Percentiles rank a stretch among this genome's conserved stretches.
Conservation (phyloP, 169 alveolate genomes). For the Plasmodium gonderi region DNA sequence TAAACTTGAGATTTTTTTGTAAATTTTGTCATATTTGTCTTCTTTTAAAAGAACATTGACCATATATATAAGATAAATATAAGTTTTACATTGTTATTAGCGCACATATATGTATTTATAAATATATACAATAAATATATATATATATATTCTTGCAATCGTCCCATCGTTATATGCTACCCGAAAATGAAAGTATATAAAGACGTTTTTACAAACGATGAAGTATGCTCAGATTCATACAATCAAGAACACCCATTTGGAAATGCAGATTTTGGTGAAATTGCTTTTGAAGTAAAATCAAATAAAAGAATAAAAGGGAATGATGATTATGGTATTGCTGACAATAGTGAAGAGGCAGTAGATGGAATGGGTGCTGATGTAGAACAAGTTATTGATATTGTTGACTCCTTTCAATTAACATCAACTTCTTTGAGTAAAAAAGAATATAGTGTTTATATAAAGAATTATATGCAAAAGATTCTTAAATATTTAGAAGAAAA, state of each 20-base stretch:
- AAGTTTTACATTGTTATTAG: not conserved
- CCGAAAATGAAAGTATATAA: slow-evolving; percentile 89
- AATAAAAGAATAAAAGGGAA: slow-evolving; percentile 89
- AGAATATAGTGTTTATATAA: slow-evolving; percentile 92
- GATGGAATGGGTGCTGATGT: slow-evolving; percentile 87
- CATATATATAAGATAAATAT: not conserved
- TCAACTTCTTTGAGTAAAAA: slow-evolving; percentile 93
- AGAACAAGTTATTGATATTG: slow-evolving; percentile 92
- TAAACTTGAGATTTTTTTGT: slow-evolving; percentile 1
- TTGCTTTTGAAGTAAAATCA: slow-evolving; percentile 92
- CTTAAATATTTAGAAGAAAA: slow-evolving; percentile 88
- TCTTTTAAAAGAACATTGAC: not conserved
- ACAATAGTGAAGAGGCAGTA: slow-evolving; percentile 91
- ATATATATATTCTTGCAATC: not conserved
- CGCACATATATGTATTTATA: not conserved
- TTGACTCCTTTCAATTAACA: slow-evolving; percentile 92
- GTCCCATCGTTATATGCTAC: not conserved
- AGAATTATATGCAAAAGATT: slow-evolving; percentile 91
- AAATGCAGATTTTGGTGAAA: slow-evolving; percentile 84
- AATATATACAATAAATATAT: not conserved
- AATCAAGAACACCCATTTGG: slow-evolving; percentile 90
- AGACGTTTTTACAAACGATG: slow-evolving; percentile 92
- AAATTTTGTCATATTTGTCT: slow-evolving; percentile 3
- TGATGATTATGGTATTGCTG: slow-evolving; percentile 93
- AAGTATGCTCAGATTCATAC: slow-evolving; percentile 93